Evolutionary conservation across 306 rosid genomes (phyloP), one percentile per base, ranked within the genome.

Genomic region (Morella rubra): DNA sequence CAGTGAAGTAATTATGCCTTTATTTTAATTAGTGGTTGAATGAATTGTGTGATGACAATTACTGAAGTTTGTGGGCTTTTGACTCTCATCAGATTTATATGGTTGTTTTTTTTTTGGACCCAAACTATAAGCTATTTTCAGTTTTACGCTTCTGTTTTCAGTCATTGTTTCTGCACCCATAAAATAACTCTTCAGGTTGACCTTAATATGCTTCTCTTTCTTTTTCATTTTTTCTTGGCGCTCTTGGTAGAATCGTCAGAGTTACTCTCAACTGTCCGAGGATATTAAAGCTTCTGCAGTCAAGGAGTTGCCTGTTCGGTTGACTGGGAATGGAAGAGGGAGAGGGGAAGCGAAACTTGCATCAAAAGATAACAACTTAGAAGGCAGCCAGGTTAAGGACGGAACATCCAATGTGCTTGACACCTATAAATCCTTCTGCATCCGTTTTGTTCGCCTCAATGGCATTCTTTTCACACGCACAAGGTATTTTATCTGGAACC

Each of bases 401-500:
- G 85, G 80, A 79, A 78, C 72, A 54, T 81, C 84, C 61, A 76
- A 77, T 64, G n/a, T 76, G 53, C 87, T 73, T 45, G 96, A 87
- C 55, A 86, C 76, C 3, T 87, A 79, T 80, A 92, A 89, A 79
- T 71, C 84, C 73, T 92, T 95, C 70, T 88, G 91, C 84, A 86
- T 86, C 45, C 81, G 89, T 60, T 89, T 91, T 86, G 89, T 95
- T 71, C 99, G 99, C 77, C 89, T 95, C 80, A 95, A 88, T 87
- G 99, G 99, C 78, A 91, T 92, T 74, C 86, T 95, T 75, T 92
- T 95, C 83, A 92, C 97, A 1, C 97, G 93, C 40, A 95, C 99
- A 41, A 95, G 99, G 99, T 82, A 88, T 44, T 24, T 74, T 24
- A 52, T 66, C 46, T 64, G 60, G 53, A 56, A 66, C 4, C 53